Evolutionary conservation across 1,284 basidiomycete species (phyloP).

Genomic region (Ganoderma multipileum): DNA sequence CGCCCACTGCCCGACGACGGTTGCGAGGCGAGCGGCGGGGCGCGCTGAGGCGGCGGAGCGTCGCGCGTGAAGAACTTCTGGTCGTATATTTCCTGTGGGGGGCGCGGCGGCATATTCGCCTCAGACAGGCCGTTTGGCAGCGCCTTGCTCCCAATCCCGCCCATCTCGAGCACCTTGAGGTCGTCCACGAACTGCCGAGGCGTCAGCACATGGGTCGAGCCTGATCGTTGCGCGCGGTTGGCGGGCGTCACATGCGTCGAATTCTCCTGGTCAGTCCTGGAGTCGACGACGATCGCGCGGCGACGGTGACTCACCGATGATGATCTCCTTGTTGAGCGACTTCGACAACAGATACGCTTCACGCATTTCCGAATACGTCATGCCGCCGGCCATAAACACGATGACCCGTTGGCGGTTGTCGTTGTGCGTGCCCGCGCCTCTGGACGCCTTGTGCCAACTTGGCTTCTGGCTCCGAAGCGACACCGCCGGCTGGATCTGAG

Average conservation of each 20-base stretch:
- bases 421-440: slow-evolving; percentile 53
- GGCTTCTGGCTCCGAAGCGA: slow-evolving; percentile 88
- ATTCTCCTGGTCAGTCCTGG: not conserved
- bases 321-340: slow-evolving; percentile 85
- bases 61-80: slow-evolving; percentile 78
- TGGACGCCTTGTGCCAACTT: slow-evolving; percentile 82
- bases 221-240: slow-evolving; percentile 47
- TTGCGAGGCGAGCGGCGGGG: slow-evolving; percentile 39
- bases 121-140: slow-evolving; percentile 79
- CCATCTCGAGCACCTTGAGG: slow-evolving; percentile 84
- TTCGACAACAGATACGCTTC: slow-evolving; percentile 85
- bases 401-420: slow-evolving; percentile 85
- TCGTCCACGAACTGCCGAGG: slow-evolving; percentile 89
- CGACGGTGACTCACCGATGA: slow-evolving; percentile 71
- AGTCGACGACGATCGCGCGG: not conserved
- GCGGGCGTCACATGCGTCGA: not conserved
- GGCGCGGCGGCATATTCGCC: slow-evolving; percentile 51
- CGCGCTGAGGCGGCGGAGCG: slow-evolving; percentile 55
- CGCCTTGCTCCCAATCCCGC: slow-evolving; percentile 74
- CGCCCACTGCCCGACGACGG: slow-evolving; percentile 29
- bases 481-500: slow-evolving; percentile 49
- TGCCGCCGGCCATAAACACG: slow-evolving; percentile 93
- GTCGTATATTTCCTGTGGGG: slow-evolving; percentile 78
- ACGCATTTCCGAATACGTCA: slow-evolving; percentile 96
- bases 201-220: slow-evolving; percentile 89